A percentile compares a stretch with the other conserved stretches of the same genome.
Conservation (phyloP, 139 green algal species). For the Ettlia oleoabundans region DNA sequence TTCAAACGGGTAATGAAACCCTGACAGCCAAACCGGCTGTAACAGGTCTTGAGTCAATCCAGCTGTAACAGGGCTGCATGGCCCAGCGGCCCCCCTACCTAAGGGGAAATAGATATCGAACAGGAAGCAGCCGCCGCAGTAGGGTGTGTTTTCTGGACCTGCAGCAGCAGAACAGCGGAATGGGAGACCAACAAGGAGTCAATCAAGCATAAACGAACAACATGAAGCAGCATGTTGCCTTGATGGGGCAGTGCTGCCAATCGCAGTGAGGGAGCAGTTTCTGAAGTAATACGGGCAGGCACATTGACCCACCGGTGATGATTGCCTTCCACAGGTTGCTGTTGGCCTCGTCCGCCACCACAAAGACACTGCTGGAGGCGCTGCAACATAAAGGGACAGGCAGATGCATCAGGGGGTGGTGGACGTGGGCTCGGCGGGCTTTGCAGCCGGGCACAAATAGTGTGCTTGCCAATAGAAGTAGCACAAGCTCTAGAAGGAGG, state of each 20-base stretch:
- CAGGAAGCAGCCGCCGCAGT: slow-evolving; percentile 72
- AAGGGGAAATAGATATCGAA: slow-evolving; percentile 87
- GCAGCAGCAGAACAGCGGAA: background rate
- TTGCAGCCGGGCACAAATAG: too few relatives aligned
- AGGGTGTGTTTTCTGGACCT: slow-evolving; percentile 29
- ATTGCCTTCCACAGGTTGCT: slow-evolving; percentile 74
- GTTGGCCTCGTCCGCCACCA: slow-evolving; percentile 63
- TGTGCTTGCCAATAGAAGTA: too few relatives aligned
- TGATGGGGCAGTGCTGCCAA: too few relatives aligned
- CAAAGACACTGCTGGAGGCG: slow-evolving; percentile 71
- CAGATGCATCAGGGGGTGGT: background rate
- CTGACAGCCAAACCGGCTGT: too few relatives aligned
- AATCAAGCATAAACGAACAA: background rate
- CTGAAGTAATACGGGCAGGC: background rate
- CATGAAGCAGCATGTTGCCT: too few relatives aligned
- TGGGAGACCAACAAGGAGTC: background rate
- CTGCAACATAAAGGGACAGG: background rate
- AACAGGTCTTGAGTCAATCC: too few relatives aligned
- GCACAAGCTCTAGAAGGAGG: too few relatives aligned
- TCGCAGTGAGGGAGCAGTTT: too few relatives aligned
- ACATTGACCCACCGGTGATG: slow-evolving; percentile 56
- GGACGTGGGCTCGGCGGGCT: background rate
- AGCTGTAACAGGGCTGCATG: too few relatives aligned
- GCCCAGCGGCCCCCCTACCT: too few relatives aligned
- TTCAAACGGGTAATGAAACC: too few relatives aligned